Conservation (phyloP, 148 eudicot genomes). For the Rhododendron ferrugineum region DNA sequence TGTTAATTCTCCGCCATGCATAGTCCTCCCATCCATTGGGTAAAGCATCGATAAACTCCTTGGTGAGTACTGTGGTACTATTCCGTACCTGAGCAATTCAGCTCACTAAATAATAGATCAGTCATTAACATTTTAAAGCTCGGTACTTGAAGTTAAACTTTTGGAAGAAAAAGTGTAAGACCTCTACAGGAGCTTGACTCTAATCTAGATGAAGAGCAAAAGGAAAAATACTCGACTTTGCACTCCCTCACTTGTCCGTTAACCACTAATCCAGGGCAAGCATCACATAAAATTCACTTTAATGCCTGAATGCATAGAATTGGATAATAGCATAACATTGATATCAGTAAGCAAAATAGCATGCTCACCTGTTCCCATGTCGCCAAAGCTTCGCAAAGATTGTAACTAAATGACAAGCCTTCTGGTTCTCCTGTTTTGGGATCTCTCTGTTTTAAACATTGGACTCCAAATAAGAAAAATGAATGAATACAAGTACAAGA, state of each 20-base stretch:
- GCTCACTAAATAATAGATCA: slow-evolving; percentile 67
- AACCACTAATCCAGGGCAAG: not conserved
- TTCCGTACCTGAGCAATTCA: slow-evolving; percentile 83
- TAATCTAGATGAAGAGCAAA: not conserved
- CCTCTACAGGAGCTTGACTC: not conserved
- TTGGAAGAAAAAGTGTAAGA: slow-evolving; percentile 11
- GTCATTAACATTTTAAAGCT: not conserved
- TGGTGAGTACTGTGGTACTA: slow-evolving; percentile 85
- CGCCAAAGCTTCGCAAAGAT: slow-evolving; percentile 96
- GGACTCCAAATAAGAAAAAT: slow-evolving; percentile 9
- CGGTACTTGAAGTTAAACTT: slow-evolving; percentile 1
- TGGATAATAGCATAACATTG: not conserved
- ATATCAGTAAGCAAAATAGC: slow-evolving; percentile 1
- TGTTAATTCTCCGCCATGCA: slow-evolving; percentile 95
- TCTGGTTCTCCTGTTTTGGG: slow-evolving; percentile 81
- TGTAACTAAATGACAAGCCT: slow-evolving; percentile 64
- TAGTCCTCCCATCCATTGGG: slow-evolving; percentile 96
- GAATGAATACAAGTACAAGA: not conserved
- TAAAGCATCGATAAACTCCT: slow-evolving; percentile 84
- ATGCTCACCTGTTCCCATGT: slow-evolving; percentile 90
- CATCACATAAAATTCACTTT: not conserved
- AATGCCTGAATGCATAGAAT: slow-evolving; percentile 3
- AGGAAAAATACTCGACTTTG: not conserved
- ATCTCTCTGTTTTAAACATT: slow-evolving; percentile 60
- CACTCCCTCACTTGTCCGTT: not conserved